Percentiles rank a stretch among this genome's conserved stretches.
Conservation (phyloP, 768 basidiomycete genomes). For the Strobilomyces echinocephalus region DNA sequence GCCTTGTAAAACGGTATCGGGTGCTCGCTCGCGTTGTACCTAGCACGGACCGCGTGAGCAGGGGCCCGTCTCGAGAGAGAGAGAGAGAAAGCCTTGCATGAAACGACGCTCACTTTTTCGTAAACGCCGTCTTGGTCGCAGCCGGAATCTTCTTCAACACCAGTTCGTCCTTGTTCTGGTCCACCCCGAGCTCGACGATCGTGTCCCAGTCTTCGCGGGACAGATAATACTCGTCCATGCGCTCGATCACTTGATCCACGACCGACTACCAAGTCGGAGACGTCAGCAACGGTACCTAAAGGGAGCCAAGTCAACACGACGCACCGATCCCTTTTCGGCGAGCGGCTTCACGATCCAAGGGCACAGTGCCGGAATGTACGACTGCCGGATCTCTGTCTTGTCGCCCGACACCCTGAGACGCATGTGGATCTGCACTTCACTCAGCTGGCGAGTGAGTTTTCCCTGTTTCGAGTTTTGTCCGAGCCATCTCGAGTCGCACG, state of each 20-base stretch:
- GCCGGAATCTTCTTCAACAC: constrained; percentile 81
- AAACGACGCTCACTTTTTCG: constrained; percentile 61
- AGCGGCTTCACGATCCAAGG: constrained; percentile 78
- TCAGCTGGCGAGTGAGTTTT: constrained; percentile 75
- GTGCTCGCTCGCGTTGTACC: constrained; percentile 86
- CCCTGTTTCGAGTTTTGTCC: constrained; percentile 94
- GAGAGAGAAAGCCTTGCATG: too few species aligned
- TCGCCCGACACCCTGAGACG: constrained; percentile 89
- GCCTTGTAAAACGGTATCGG: constrained; percentile 95
- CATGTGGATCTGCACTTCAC: constrained; percentile 94
- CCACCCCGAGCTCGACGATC: constrained; percentile 89
- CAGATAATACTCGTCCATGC: constrained; percentile 93
- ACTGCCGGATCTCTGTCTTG: constrained; percentile 83
- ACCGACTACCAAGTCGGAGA: constrained; percentile 32
- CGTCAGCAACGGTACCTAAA: neutral
- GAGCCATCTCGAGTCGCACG: constrained; percentile 65
- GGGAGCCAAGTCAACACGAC: constrained; percentile 32
- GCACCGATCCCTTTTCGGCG: constrained; percentile 63
- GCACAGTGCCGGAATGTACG: constrained; percentile 86
- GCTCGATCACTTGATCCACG: constrained; percentile 75
- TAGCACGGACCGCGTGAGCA: constrained; percentile 25
- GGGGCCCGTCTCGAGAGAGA: too few species aligned
- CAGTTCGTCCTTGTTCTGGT: constrained; percentile 63
- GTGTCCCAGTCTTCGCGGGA: constrained; percentile 97
- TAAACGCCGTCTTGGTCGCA: constrained; percentile 79